Conservation (phyloP, 2,329 filamentous ascomycete genomes). For the Alternaria conjuncta region DNA sequence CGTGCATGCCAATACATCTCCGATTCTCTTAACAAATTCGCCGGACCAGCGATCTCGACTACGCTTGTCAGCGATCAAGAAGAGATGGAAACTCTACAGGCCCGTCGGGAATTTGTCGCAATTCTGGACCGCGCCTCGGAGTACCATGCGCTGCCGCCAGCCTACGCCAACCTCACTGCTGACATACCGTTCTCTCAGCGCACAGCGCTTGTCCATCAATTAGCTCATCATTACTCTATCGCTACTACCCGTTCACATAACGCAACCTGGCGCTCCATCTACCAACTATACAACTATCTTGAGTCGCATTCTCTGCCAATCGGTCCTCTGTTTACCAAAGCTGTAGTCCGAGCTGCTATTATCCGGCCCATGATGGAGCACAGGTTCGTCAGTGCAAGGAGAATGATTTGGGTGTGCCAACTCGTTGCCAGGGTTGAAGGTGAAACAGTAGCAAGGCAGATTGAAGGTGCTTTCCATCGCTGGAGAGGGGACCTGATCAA, state of each 20-base stretch:
- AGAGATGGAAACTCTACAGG: slow-evolving; percentile 2
- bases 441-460: slow-evolving; percentile 28
- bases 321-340: slow-evolving; percentile 38
- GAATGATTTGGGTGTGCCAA: slow-evolving; percentile 38
- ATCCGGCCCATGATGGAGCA: slow-evolving; percentile 35
- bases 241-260: slow-evolving; percentile 27
- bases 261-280: slow-evolving; percentile 33
- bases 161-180: slow-evolving; percentile 20
- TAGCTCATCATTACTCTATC: slow-evolving; percentile 42
- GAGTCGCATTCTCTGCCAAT: slow-evolving; percentile 26
- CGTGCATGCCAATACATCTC: slow-evolving; percentile 10
- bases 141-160: slow-evolving; percentile 31
- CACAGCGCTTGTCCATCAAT: slow-evolving; percentile 36
- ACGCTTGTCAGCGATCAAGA: neutral
- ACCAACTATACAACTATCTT: slow-evolving; percentile 39
- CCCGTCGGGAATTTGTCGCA: slow-evolving; percentile 31
- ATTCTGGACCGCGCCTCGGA: slow-evolving; percentile 33
- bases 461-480: slow-evolving; percentile 35
- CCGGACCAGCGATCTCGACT: neutral
- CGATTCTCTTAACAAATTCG: slow-evolving; percentile 8
- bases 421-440: slow-evolving; percentile 40
- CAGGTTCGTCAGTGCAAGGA: slow-evolving; percentile 36
- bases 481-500: slow-evolving; percentile 40
- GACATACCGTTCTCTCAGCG: slow-evolving; percentile 22
- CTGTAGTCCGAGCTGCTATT: slow-evolving; percentile 33